A percentile compares a stretch with the other conserved stretches of the same genome.
Evolutionary conservation across 2,329 filamentous ascomycete species (phyloP).

Genomic region (Botrytis aclada): DNA sequence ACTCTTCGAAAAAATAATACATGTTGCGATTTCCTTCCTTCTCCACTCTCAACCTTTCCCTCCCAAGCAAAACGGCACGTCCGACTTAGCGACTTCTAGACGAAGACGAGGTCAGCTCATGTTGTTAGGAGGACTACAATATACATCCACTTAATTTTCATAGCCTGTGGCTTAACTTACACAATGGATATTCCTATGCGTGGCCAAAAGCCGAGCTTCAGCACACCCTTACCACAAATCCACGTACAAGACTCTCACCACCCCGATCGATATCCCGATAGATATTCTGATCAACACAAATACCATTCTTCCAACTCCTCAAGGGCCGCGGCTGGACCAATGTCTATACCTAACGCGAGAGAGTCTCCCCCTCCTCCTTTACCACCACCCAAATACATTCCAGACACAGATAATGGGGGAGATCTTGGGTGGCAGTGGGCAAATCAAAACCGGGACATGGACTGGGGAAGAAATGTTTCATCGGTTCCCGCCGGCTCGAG

Average conservation of each 20-base stretch:
- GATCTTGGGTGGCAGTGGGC: slow-evolving; percentile 59
- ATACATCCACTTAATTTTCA: slow-evolving; percentile 10
- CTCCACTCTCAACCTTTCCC: slow-evolving; percentile 29
- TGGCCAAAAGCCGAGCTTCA: slow-evolving; percentile 23
- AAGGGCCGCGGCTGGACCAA: slow-evolving; percentile 47
- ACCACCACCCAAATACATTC: slow-evolving; percentile 59
- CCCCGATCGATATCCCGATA: slow-evolving; percentile 33
- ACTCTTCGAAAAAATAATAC: slow-evolving; percentile 27
- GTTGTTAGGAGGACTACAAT: slow-evolving; percentile 1
- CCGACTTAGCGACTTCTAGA: slow-evolving; percentile 30
- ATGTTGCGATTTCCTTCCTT: slow-evolving; percentile 32
- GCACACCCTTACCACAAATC: slow-evolving; percentile 40
- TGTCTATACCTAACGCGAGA: slow-evolving; percentile 61
- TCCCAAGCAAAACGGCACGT: slow-evolving; percentile 21
- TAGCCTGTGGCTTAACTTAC: slow-evolving; percentile 15
- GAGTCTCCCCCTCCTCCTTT: slow-evolving; percentile 57
- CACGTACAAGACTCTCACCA: slow-evolving; percentile 42
- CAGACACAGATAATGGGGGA: slow-evolving; percentile 48
- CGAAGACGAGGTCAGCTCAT: slow-evolving; percentile 11
- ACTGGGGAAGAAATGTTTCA: slow-evolving; percentile 43
- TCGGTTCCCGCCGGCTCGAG: slow-evolving; percentile 50
- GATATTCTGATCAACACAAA: slow-evolving; percentile 31
- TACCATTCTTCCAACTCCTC: slow-evolving; percentile 39
- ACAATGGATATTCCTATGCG: slow-evolving; percentile 45
- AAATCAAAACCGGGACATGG: slow-evolving; percentile 49